Base-by-base conservation (phyloP, 1,284 basidiomycete genomes). In the Heliocybe sulcata region DNA sequence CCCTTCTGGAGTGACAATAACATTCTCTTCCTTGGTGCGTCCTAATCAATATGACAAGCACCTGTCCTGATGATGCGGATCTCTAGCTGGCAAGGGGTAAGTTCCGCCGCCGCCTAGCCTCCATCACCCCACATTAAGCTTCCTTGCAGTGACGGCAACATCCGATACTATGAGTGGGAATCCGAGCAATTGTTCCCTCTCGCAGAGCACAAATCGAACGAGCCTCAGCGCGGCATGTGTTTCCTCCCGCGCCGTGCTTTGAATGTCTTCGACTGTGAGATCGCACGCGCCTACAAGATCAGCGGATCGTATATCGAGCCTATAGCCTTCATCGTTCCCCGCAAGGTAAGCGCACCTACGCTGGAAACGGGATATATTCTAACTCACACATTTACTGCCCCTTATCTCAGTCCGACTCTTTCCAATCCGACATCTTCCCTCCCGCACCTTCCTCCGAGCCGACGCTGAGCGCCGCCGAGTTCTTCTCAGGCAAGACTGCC, bases 1-100 rank as follows among this genome's bases (percentile, higher is more conserved):
- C 96, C 96, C 0, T 98, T 96, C 83, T 99, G 92, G 85, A 86
- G 83, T 50, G 94, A 98, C 62, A 97, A 96, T 72, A 88, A 92
- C 59, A 86, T 98, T 56, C 76, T 98, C 57, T 98, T 98, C 83
- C 80, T 98, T 58, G 94, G 85, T 85, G 58, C 33, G 77, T 70
- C 16, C 12, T 8, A 14, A 9, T 8, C 22, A 22, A 26, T 50
- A 45, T 12, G 12, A 22, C 42, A 16, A 42, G 38, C 11, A 4
- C 35, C n/a, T 50, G 22, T 6, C 20, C 29, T 55, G 9, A 54
- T 53, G 35, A 51, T 9, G n/a, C 33, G 1, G 45, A 51, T 33
- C 23, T 29, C 22, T 57, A 87, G 86, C 87, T 66, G 88, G 88
- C 52, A 90, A 91, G 66, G 89, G 88, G 85, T 86, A 59, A 56